Base-by-base conservation (phyloP, 345 rosid species). In the Hibiscus tridactylites region DNA sequence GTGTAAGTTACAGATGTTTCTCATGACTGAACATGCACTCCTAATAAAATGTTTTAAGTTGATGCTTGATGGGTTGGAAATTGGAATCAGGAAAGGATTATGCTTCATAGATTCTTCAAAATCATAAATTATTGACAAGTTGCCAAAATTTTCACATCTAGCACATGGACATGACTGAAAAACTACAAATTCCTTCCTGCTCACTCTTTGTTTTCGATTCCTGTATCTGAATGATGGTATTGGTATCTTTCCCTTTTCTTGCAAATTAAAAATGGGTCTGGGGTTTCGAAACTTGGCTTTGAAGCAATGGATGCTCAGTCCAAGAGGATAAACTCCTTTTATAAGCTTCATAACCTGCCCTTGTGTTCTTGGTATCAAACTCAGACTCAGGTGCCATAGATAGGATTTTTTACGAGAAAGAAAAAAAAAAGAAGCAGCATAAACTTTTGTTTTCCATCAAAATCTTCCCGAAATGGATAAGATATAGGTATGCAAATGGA, bases 291-390 rank as follows among this genome's bases (percentile, higher is more conserved):
- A 61, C 63, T 69, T 75, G 69, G 46, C 29, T 61, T 37, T 9
- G 44, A 58, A 71, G 79, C 68, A 76, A 76, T 19, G 49, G 71
- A 57, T 58, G 66, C 65, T 46, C 10, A 29, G 2, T 35, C 79
- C 63, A 58, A 59, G 47, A 76, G 74, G 62, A 65, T 44, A 31
- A 71, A 3, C 35, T 35, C 42, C 47, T 52, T 12, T 15, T 52
- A 57, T 71, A 37, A 71, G 11, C 21, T 31, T 31, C 4, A 3
- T 31, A 31, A 31, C 35, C 35, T 31, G 35, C 35, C 35, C 35
- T 31, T 31, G 35, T 31, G 35, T 31, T 3, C 35, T 31, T 31
- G 35, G 35, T 31, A 31, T 31, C 35, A 31, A 31, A 21, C 24
- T 21, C 24, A 21, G 24, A 31, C 35, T 31, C 35, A 31, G 35